phyloP scores from a whole-genome alignment of 2,329 filamentous ascomycete genomes.

The Cladophialophora bantiana region DNA sequence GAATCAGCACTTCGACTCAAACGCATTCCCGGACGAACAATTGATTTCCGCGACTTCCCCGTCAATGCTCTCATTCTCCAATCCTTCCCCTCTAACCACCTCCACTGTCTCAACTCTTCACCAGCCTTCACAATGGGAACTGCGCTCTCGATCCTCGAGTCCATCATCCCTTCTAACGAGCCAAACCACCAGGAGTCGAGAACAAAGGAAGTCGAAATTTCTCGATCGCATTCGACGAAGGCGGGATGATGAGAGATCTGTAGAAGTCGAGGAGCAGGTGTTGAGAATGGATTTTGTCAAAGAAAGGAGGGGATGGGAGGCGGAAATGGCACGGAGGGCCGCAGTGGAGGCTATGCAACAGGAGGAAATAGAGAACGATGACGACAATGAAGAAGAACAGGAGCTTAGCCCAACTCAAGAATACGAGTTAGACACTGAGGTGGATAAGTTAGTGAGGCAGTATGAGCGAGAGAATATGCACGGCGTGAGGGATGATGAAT shows the following conservation, averaged over 20 bases:
- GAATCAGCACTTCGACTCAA: background rate
- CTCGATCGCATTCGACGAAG: conserved; percentile 49
- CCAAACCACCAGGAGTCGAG: conserved; percentile 32
- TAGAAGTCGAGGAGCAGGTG: conserved; percentile 52
- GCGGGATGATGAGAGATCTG: conserved; percentile 49
- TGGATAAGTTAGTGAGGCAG: conserved; percentile 33
- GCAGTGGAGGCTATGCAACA: conserved; percentile 15
- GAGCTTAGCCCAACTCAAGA: conserved; percentile 38
- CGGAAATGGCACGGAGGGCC: conserved; percentile 39
- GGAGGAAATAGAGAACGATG: conserved; percentile 37
- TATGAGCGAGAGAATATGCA: conserved; percentile 34
- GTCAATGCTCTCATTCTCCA: conserved; percentile 21
- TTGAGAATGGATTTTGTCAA: conserved; percentile 52
- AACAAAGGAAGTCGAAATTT: conserved; percentile 49
- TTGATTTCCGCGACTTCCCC: background rate
- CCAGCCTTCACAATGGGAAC: conserved; percentile 36
- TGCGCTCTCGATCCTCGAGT: conserved; percentile 26
- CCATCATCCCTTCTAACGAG: conserved; percentile 26
- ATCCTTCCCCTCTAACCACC: background rate
- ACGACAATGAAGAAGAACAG: conserved; percentile 1
- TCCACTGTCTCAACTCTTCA: conserved; percentile 37
- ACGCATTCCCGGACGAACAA: background rate
- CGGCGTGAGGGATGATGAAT: conserved; percentile 20
- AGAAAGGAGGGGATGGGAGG: conserved; percentile 50
- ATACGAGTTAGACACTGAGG: conserved; percentile 32